Conservation (phyloP, 2,329 filamentous ascomycete genomes). For the Fusarium sororula region DNA sequence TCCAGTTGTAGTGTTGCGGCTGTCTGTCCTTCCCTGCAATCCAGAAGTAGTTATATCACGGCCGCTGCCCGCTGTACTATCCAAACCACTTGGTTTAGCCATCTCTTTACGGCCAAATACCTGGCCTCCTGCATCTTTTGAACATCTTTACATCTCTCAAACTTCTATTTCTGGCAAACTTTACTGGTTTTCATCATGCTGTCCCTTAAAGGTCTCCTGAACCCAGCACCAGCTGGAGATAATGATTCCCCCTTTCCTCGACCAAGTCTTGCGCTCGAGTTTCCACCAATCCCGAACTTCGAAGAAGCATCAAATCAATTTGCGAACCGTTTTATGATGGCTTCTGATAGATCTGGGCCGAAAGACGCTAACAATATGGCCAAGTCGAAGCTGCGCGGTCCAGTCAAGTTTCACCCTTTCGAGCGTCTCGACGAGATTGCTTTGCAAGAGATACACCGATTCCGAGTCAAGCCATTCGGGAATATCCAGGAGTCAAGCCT, state of each 20-base stretch:
- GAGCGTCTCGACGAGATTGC: conserved; percentile 71
- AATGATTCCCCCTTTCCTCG: conserved; percentile 48
- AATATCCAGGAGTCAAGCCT: conserved; percentile 69
- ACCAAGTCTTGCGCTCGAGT: conserved; percentile 48
- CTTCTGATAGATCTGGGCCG: conserved; percentile 39
- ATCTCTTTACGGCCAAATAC: conserved; percentile 18
- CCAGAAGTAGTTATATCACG: conserved; percentile 42
- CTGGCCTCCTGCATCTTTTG: conserved; percentile 18
- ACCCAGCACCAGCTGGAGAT: conserved; percentile 62
- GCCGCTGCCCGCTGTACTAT: conserved; percentile 39
- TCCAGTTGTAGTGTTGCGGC: conserved; percentile 31
- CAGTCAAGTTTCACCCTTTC: conserved; percentile 77
- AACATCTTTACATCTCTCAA: conserved; percentile 3
- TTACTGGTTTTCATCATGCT: conserved; percentile 59
- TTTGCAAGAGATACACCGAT: conserved; percentile 66
- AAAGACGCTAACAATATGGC: conserved; percentile 59
- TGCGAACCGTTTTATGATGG: conserved; percentile 20
- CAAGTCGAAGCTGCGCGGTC: conserved; percentile 70
- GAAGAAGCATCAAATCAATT: conserved; percentile 8
- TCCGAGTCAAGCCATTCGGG: conserved; percentile 72
- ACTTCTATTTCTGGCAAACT: conserved; percentile 22
- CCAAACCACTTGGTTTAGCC: conserved; percentile 35
- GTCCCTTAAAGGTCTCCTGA: conserved; percentile 72
- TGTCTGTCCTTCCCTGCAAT: conserved; percentile 40
- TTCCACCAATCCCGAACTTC: conserved; percentile 20